Conservation (phyloP, 2,329 filamentous ascomycete genomes). For the Parascedosporium putredinis region DNA sequence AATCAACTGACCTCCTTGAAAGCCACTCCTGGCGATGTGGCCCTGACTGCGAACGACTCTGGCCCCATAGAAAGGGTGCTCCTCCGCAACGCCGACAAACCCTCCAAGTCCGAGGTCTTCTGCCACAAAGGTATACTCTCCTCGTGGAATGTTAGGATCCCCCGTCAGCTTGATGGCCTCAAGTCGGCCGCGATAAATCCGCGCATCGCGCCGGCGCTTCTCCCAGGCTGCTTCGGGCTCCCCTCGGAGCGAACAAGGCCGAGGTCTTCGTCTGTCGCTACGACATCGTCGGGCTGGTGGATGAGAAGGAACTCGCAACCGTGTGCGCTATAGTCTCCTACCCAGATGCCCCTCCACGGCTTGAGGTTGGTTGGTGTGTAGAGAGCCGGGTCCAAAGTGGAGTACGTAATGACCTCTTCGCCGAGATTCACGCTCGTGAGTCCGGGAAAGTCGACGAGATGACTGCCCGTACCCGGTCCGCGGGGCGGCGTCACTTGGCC, state of each 20-base stretch:
- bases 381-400: conserved; percentile 60
- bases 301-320: conserved; percentile 82
- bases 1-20: conserved; percentile 51
- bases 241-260: conserved; percentile 26
- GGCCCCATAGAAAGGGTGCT: conserved; percentile 61
- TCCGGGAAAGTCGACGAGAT: conserved; percentile 1
- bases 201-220: conserved; percentile 31
- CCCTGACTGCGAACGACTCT: conserved; percentile 64
- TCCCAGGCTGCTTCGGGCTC: conserved; percentile 38
- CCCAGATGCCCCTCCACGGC: conserved; percentile 85
- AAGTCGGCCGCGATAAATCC: conserved; percentile 54
- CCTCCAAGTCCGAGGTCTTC: conserved; percentile 64
- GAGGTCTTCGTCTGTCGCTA: conserved; percentile 26
- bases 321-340: conserved; percentile 80
- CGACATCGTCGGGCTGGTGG: conserved; percentile 52
- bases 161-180: conserved; percentile 87
- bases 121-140: conserved; percentile 71
- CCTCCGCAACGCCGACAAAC: conserved; percentile 51
- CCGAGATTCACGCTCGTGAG: conserved; percentile 32
- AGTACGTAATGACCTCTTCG: conserved; percentile 50
- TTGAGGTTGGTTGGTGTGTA: conserved; percentile 74
- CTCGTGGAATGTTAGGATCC: conserved; percentile 79
- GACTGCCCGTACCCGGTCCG: not conserved
- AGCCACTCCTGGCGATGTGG: conserved; percentile 67
- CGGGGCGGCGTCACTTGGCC: not conserved